Conservation (phyloP, 208 protist species). For the Trypanosoma melophagium region DNA sequence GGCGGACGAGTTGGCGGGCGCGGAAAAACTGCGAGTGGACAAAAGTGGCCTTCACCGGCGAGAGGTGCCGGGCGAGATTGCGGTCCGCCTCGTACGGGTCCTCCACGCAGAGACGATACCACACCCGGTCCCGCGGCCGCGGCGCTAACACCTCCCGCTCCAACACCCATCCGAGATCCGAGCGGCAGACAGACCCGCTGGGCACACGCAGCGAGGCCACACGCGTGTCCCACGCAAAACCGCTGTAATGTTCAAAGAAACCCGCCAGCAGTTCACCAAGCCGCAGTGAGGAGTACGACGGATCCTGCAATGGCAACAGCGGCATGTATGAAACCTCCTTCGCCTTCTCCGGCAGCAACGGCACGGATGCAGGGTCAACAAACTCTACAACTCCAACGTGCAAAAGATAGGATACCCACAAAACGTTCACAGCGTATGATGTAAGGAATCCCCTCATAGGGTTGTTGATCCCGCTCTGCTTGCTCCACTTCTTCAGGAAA, state of each 20-base stretch:
- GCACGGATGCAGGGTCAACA: constrained; percentile 41
- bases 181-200: background rate
- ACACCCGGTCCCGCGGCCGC: constrained; percentile 48
- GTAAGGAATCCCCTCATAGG: constrained; percentile 70
- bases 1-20: constrained; percentile 24
- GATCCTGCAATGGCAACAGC: constrained; percentile 27
- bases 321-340: constrained; percentile 52
- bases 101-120: constrained; percentile 73
- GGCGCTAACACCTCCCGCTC: constrained; percentile 27
- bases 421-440: constrained; percentile 66
- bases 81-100: constrained; percentile 80
- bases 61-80: constrained; percentile 71
- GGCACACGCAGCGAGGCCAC: constrained; percentile 18
- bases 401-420: constrained; percentile 83
- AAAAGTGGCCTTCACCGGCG: constrained; percentile 53
- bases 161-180: constrained; percentile 38
- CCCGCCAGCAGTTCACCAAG: background rate
- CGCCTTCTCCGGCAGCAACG: constrained; percentile 21
- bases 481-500: constrained; percentile 84
- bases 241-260: constrained; percentile 24
- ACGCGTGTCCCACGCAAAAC: constrained; percentile 17
- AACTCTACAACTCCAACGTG: constrained; percentile 32
- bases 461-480: constrained; percentile 75
- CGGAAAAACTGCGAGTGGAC: constrained; percentile 60
- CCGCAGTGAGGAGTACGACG: background rate